These are phyloP conservation scores for Yueomyces sp. DNA, from an alignment of 805 yeast species.

Conservation along the genomic window DNA sequence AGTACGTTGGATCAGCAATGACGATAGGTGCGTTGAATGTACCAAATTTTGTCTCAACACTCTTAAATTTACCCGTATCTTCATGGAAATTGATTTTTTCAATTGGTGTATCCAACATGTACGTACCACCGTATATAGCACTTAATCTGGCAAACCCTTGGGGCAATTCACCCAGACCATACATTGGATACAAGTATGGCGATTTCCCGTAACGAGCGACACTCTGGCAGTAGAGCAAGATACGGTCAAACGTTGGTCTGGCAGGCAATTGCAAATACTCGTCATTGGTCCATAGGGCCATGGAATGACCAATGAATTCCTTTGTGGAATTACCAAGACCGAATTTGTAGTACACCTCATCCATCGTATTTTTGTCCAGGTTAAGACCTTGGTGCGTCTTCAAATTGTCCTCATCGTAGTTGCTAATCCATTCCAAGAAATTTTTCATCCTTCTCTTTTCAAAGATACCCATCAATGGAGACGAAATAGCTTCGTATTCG, in stretches of 20 bases:
- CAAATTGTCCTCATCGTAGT: slow-evolving; percentile 63
- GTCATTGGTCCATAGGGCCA: slow-evolving; percentile 94
- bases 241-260: slow-evolving; percentile 79
- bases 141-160: slow-evolving; percentile 96
- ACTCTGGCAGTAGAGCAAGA: slow-evolving; percentile 72
- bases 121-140: slow-evolving; percentile 97
- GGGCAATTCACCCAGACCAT: slow-evolving; percentile 96
- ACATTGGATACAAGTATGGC: slow-evolving; percentile 90
- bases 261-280: slow-evolving; percentile 82
- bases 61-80: slow-evolving; percentile 52
- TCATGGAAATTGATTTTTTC: slow-evolving; percentile 73
- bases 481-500: slow-evolving; percentile 79
- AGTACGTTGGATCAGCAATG: slow-evolving; percentile 95
- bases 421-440: slow-evolving; percentile 77
- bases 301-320: slow-evolving; percentile 95
- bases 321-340: slow-evolving; percentile 88
- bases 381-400: slow-evolving; percentile 78
- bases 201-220: slow-evolving; percentile 93
- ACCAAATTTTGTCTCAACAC: slow-evolving; percentile 87
- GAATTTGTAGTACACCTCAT: slow-evolving; percentile 75
- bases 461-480: slow-evolving; percentile 89
- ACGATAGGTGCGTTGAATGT: slow-evolving; percentile 84
- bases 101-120: slow-evolving; percentile 93
- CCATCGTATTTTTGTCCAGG: slow-evolving; percentile 81
- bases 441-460: slow-evolving; percentile 92